phyloP scores from a whole-genome alignment of 2,329 filamentous ascomycete genomes.

The Aureobasidium musti region DNA sequence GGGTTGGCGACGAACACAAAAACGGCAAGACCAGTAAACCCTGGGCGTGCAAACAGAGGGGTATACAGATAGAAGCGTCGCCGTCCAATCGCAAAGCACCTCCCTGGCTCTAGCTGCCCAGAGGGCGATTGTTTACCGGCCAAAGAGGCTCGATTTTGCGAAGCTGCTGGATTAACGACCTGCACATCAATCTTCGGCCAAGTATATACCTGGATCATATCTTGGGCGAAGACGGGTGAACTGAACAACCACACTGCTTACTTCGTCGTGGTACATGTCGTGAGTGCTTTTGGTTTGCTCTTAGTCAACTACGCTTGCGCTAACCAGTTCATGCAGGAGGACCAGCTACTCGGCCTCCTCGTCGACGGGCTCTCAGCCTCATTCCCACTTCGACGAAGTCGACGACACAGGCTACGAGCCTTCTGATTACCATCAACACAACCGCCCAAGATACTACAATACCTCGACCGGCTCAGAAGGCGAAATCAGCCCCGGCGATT shows the following conservation, averaged over 20 bases:
- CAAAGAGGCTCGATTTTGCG: not conserved
- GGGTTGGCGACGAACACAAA: not conserved
- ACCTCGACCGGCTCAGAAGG: constrained; percentile 2
- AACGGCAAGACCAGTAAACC: not conserved
- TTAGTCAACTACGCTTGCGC: not conserved
- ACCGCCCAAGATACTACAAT: not conserved
- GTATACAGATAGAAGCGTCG: constrained; percentile 6
- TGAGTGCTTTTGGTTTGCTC: constrained; percentile 17
- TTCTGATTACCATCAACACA: not conserved
- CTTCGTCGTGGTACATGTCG: constrained; percentile 28
- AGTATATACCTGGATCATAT: constrained; percentile 2
- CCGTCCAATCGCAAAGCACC: constrained; percentile 20
- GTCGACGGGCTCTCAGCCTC: constrained; percentile 27
- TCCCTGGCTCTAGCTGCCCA: constrained; percentile 2
- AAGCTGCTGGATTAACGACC: not conserved
- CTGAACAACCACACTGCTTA: not conserved
- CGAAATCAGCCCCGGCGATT: constrained; percentile 53
- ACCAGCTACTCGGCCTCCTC: constrained; percentile 11
- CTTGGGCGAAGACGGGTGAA: not conserved
- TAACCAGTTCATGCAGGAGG: constrained; percentile 17
- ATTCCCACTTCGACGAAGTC: not conserved
- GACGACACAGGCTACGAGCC: constrained; percentile 8
- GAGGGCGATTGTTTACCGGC: not conserved
- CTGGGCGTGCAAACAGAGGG: constrained; percentile 9
- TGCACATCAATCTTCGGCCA: not conserved